These are phyloP conservation scores for Candida montana DNA, from an alignment of 805 yeast genomes.

Conservation along the genomic window DNA sequence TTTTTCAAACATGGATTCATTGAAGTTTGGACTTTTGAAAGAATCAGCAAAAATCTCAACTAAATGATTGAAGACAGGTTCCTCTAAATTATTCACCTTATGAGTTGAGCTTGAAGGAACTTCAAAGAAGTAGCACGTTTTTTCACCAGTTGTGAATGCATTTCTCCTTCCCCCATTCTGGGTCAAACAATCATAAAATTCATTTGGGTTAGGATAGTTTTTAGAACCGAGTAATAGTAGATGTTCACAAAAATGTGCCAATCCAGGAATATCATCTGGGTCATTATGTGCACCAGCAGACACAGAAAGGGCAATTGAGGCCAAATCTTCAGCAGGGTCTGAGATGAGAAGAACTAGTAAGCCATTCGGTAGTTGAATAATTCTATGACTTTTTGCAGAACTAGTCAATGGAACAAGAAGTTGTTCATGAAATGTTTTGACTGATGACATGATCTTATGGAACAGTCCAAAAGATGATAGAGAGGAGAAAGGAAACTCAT, in stretches of 20 bases:
- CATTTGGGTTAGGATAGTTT: conserved; percentile 42
- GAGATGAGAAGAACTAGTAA: conserved; percentile 63
- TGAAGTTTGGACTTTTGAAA: conserved; percentile 48
- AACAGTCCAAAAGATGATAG: neutral
- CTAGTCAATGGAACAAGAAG: conserved; percentile 32
- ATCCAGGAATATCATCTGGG: conserved; percentile 62
- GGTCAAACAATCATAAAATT: conserved; percentile 38
- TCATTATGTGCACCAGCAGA: conserved; percentile 80
- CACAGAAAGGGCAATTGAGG: conserved; percentile 70
- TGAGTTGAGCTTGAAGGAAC: conserved; percentile 40
- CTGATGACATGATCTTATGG: conserved; percentile 3
- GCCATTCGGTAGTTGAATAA: conserved; percentile 60
- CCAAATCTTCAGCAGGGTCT: conserved; percentile 60
- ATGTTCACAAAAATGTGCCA: conserved; percentile 91
- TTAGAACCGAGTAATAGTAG: conserved; percentile 54
- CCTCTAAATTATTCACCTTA: conserved; percentile 10
- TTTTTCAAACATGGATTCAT: conserved; percentile 33
- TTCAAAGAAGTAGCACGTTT: conserved; percentile 59
- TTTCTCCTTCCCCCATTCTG: conserved; percentile 53
- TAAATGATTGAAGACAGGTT: conserved; percentile 39
- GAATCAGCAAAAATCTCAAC: conserved; percentile 46
- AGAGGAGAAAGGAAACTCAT: neutral
- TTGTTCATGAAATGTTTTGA: conserved; percentile 17
- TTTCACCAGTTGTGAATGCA: conserved; percentile 67
- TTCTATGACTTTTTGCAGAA: conserved; percentile 36